Evolutionary conservation across 2,329 filamentous ascomycete genomes (phyloP).

Genomic region (Fusarium redolens): DNA sequence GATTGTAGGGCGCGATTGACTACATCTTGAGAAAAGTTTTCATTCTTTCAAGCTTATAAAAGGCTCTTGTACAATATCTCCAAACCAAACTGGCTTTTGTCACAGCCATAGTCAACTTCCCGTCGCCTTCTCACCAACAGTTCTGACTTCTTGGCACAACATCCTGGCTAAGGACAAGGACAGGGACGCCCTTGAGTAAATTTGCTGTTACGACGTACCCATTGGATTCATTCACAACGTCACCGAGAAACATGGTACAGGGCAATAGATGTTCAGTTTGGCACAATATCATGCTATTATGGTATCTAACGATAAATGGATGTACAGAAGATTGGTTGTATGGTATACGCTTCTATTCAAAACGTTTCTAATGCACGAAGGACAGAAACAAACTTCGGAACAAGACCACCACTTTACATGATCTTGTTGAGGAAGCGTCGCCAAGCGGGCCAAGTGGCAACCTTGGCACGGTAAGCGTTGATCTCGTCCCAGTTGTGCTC

Average conservation of each 20-base stretch:
- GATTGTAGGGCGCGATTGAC: conserved; percentile 27
- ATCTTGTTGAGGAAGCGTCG: conserved; percentile 53
- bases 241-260: neutral
- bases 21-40: neutral
- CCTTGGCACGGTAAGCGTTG: conserved; percentile 62
- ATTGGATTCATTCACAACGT: neutral
- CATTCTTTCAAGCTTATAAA: neutral
- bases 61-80: neutral
- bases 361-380: neutral
- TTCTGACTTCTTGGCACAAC: neutral
- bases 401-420: conserved; percentile 47
- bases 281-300: conserved; percentile 16
- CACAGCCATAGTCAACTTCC: neutral
- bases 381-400: neutral
- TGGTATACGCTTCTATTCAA: neutral
- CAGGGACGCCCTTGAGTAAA: neutral
- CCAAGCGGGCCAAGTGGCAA: conserved; percentile 65
- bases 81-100: neutral
- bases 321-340: conserved; percentile 28
- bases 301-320: conserved; percentile 41
- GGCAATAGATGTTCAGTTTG: neutral
- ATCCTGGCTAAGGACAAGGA: neutral
- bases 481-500: conserved; percentile 74
- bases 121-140: neutral
- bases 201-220: neutral